Conservation (phyloP, 495 filamentous ascomycete genomes). For the Venustampulla echinocandica region DNA sequence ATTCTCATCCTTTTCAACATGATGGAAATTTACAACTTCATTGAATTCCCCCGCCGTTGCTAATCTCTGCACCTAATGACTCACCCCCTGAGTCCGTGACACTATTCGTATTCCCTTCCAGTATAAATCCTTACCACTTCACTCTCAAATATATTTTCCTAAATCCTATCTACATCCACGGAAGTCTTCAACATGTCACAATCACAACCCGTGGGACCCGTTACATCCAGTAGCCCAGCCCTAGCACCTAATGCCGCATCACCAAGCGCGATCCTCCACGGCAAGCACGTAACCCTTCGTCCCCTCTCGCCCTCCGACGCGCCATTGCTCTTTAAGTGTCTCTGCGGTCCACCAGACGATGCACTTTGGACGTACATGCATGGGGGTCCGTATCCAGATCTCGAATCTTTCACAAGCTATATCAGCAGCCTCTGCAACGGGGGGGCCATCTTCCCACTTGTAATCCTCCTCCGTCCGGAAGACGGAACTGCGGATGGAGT, state of each 20-base stretch:
- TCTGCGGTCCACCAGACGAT: constrained; percentile 28
- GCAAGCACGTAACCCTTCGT: constrained; percentile 32
- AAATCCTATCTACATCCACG: not conserved
- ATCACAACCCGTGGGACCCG: constrained; percentile 7
- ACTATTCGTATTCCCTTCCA: too few species aligned
- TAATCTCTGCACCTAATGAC: too few species aligned
- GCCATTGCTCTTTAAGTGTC: constrained; percentile 30
- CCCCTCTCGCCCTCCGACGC: constrained; percentile 31
- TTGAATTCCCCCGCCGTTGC: too few species aligned
- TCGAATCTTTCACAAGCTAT: constrained; percentile 25
- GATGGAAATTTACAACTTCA: too few species aligned
- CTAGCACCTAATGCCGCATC: constrained; percentile 4
- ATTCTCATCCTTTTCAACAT: too few species aligned
- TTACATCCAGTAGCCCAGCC: constrained; percentile 5
- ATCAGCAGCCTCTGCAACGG: constrained; percentile 25
- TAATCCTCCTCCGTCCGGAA: constrained; percentile 31
- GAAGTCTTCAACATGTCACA: not conserved
- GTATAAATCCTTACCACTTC: too few species aligned
- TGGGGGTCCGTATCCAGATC: constrained; percentile 31
- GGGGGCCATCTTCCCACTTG: constrained; percentile 32
- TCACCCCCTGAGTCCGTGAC: too few species aligned
- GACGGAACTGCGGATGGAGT: not conserved
- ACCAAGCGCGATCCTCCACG: constrained; percentile 23
- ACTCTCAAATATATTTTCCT: too few species aligned
- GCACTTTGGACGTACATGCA: constrained; percentile 42